Conservation (phyloP, 2,329 filamentous ascomycete genomes). For the Pseudocercospora fijiensis region DNA sequence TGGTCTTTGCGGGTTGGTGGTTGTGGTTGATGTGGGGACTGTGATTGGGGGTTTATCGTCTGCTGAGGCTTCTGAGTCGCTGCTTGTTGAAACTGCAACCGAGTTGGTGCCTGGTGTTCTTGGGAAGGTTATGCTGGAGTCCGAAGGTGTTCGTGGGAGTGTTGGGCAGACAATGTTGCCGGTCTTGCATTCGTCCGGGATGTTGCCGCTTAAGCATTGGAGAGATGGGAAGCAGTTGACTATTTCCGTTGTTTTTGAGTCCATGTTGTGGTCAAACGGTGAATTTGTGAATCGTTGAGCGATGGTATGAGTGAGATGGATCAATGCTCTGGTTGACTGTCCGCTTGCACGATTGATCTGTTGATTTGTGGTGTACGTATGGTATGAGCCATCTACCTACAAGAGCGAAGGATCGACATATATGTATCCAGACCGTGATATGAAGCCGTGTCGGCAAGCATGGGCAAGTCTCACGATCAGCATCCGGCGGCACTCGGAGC, state of each 20-base stretch:
- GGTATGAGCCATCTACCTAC: constrained; percentile 6
- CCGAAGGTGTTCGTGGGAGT: constrained; percentile 13
- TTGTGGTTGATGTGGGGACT: background rate
- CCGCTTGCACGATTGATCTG: background rate
- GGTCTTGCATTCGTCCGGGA: constrained; percentile 25
- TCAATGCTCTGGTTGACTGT: background rate
- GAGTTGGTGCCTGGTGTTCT: constrained; percentile 14
- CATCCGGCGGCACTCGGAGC: constrained; percentile 11
- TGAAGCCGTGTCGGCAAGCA: constrained; percentile 3
- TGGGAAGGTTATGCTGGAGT: constrained; percentile 19
- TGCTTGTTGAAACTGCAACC: constrained; percentile 19
- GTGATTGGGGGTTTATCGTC: constrained; percentile 8
- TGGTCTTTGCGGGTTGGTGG: constrained; percentile 14
- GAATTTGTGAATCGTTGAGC: background rate
- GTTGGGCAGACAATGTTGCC: constrained; percentile 26
- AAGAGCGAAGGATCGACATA: constrained; percentile 19
- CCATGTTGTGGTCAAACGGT: constrained; percentile 11
- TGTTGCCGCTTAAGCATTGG: constrained; percentile 26
- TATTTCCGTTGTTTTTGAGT: constrained; percentile 17
- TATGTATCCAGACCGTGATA: constrained; percentile 18
- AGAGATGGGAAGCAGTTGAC: constrained; percentile 26
- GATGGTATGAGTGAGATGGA: background rate
- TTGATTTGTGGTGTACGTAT: constrained; percentile 17
- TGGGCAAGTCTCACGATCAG: constrained; percentile 17
- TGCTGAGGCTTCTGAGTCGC: constrained; percentile 25